A percentile compares a stretch with the other conserved stretches of the same genome.
Conservation (phyloP, 2,329 filamentous ascomycete genomes). For the Aspergillus ochraceus region DNA sequence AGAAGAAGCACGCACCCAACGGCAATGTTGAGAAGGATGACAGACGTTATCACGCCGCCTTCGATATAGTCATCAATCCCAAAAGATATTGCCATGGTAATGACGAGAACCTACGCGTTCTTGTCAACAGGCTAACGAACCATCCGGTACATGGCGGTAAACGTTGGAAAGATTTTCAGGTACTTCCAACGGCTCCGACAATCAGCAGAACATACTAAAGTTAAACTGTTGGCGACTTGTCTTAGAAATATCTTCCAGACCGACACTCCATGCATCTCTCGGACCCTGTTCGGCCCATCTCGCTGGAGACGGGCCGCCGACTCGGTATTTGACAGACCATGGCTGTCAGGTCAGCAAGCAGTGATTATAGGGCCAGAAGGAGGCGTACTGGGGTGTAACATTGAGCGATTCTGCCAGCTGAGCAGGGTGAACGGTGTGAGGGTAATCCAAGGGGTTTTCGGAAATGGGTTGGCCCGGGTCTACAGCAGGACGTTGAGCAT, state of each 20-base stretch:
- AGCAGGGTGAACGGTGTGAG: conserved; percentile 24
- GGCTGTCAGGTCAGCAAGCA: conserved; percentile 19
- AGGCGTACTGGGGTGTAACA: conserved; percentile 26
- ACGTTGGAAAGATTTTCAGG: background rate
- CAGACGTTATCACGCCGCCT: conserved; percentile 59
- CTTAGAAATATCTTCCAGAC: conserved; percentile 74
- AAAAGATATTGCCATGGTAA: conserved; percentile 67
- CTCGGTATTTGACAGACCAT: conserved; percentile 65
- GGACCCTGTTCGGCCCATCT: conserved; percentile 70
- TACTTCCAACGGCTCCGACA: too few relatives aligned
- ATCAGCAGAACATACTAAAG: conserved; percentile 51
- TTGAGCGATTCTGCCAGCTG: conserved; percentile 21
- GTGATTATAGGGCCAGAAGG: background rate
- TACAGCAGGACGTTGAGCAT: conserved; percentile 7
- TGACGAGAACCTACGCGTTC: conserved; percentile 63
- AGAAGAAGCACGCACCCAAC: conserved; percentile 45
- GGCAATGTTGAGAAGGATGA: conserved; percentile 58
- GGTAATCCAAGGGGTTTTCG: conserved; percentile 19
- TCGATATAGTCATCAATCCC: conserved; percentile 59
- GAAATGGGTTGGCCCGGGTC: background rate
- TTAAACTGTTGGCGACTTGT: conserved; percentile 75
- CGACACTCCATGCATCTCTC: conserved; percentile 69
- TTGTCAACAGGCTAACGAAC: conserved; percentile 9
- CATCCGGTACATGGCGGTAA: background rate
- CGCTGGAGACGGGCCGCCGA: conserved; percentile 64